Conservation (phyloP, 768 basidiomycete species). For the Kwoniella newhampshirensis region DNA sequence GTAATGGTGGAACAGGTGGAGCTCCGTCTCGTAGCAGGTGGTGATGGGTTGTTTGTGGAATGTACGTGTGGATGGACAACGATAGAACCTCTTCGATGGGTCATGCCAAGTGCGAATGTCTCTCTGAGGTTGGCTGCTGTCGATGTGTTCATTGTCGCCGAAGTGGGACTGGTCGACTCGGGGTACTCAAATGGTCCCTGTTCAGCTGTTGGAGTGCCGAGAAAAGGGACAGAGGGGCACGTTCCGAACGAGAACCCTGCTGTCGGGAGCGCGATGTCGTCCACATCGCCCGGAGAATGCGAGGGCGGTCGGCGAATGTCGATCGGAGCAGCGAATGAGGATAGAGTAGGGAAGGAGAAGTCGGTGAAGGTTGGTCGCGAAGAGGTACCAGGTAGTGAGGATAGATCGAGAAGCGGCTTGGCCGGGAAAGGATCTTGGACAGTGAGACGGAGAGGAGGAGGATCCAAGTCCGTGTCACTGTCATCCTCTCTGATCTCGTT, state of each 20-base stretch:
- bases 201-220: slow-evolving; percentile 45
- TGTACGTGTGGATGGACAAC: slow-evolving; percentile 4
- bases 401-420: too few relatives aligned
- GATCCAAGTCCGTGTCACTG: background rate
- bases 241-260: slow-evolving; percentile 35
- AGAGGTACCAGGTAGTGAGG: slow-evolving; percentile 8
- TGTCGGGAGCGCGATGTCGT: slow-evolving; percentile 15
- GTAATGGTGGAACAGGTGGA: slow-evolving; percentile 36
- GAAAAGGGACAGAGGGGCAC: slow-evolving; percentile 29
- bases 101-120: slow-evolving; percentile 8
- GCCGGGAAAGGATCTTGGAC: too few relatives aligned
- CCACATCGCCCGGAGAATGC: background rate
- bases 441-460: too few relatives aligned
- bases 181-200: slow-evolving; percentile 50
- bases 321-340: background rate
- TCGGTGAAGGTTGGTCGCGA: slow-evolving; percentile 7
- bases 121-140: slow-evolving; percentile 4
- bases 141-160: background rate
- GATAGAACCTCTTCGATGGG: slow-evolving; percentile 15
- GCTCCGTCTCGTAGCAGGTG: slow-evolving; percentile 29
- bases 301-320: background rate
- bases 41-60: slow-evolving; percentile 3
- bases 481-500: slow-evolving; percentile 6
- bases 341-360: background rate
- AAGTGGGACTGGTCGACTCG: background rate